Conservation (phyloP, 441 rosid species). For the Corymbia calophylla region DNA sequence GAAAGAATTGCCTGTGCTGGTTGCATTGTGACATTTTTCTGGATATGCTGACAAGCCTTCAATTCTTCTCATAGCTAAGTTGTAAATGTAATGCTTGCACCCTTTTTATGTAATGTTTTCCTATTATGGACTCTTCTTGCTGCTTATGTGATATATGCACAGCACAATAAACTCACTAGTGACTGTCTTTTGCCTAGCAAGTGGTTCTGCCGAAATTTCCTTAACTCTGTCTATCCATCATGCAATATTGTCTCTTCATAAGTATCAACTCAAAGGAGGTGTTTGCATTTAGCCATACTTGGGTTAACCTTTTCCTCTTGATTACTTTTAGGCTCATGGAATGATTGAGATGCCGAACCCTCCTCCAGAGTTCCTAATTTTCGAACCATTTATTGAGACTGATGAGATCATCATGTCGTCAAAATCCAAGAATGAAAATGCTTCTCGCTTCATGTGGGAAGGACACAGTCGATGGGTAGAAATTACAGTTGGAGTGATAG, state of each 20-base stretch:
- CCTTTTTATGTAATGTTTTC: background rate
- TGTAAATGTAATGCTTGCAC: background rate
- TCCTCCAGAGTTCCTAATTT: slow-evolving; percentile 72
- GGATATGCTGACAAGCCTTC: background rate
- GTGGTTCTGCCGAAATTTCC: background rate
- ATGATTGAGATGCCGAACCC: slow-evolving; percentile 96
- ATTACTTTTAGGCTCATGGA: slow-evolving; percentile 62
- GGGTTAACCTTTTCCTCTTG: background rate
- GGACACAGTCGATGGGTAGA: slow-evolving; percentile 82
- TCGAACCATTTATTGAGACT: slow-evolving; percentile 90
- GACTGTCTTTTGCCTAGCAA: background rate
- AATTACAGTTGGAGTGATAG: slow-evolving; percentile 85
- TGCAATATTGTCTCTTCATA: background rate
- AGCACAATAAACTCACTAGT: background rate
- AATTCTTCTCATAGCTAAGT: background rate
- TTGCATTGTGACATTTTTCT: background rate
- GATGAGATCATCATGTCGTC: slow-evolving; percentile 75
- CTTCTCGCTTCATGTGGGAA: slow-evolving; percentile 54
- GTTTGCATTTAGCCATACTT: background rate
- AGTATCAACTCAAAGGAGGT: background rate
- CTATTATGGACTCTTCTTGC: background rate
- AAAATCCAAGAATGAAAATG: slow-evolving; percentile 28
- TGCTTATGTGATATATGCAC: background rate
- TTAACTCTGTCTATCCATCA: background rate
- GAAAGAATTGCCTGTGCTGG: background rate